phyloP scores from a whole-genome alignment of 2,329 filamentous ascomycete species.

The Bipolaris bicolor region DNA sequence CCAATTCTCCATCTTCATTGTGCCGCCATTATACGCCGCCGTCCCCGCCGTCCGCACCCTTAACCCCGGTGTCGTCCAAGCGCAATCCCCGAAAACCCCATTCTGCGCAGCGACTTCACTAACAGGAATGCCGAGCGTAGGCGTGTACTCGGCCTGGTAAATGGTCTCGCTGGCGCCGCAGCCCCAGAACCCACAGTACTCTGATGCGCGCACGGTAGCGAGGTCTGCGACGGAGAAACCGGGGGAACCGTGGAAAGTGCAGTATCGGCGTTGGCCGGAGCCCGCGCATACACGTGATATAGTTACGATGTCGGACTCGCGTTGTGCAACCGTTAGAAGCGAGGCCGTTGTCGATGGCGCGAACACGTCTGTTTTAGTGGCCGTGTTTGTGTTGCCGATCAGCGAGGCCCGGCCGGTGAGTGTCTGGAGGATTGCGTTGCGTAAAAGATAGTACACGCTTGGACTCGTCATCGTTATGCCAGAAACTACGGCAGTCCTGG shows the following conservation, averaged over 20 bases:
- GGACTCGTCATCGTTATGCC: neutral
- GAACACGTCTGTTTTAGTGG: neutral
- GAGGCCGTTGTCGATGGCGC: neutral
- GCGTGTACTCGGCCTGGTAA: neutral
- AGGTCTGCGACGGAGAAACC: neutral
- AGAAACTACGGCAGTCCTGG: neutral
- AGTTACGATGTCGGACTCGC: neutral
- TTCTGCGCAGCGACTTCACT: neutral
- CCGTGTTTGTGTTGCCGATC: neutral
- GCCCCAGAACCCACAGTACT: neutral
- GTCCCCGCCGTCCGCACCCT: neutral
- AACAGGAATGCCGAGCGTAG: conserved; percentile 1
- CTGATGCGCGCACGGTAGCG: neutral
- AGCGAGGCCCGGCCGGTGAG: neutral
- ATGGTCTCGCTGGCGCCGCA: neutral
- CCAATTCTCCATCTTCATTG: neutral
- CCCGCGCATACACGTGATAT: neutral
- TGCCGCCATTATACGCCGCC: neutral
- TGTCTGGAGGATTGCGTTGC: neutral
- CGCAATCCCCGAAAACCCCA: neutral
- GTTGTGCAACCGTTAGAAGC: neutral
- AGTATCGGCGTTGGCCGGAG: neutral
- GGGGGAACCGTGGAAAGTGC: neutral
- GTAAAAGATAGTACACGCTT: neutral
- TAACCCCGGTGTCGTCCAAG: neutral